Evolutionary conservation across 2,329 filamentous ascomycete genomes (phyloP).

Genomic region (Didymella keratinophila): DNA sequence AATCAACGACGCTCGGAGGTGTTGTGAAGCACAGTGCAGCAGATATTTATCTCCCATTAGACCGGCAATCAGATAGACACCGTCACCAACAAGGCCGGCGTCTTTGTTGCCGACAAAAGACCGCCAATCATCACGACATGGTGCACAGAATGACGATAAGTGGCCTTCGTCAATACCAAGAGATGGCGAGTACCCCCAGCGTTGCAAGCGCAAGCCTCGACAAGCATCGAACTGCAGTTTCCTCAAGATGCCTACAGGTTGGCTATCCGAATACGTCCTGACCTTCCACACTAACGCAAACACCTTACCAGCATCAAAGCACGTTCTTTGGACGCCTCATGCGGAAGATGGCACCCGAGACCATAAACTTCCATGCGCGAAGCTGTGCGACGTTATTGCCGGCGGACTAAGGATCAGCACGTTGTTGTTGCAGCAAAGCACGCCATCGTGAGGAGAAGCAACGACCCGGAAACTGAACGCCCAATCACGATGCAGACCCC

Average conservation of each 20-base stretch:
- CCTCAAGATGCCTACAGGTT: background rate
- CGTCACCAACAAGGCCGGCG: conserved; percentile 3
- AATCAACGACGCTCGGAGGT: background rate
- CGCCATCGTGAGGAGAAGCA: conserved; percentile 30
- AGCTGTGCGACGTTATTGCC: conserved; percentile 6
- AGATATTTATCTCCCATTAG: background rate
- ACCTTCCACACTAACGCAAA: background rate
- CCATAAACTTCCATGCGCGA: background rate
- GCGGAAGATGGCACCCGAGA: background rate
- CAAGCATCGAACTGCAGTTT: conserved; percentile 3
- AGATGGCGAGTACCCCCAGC: background rate
- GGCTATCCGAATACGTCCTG: background rate
- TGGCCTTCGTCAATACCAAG: conserved; percentile 3
- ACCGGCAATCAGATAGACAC: background rate
- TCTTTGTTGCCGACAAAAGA: background rate
- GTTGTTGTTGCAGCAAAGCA: conserved; percentile 25
- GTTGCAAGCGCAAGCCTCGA: conserved; percentile 9
- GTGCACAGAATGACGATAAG: conserved; percentile 23
- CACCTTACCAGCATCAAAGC: conserved; percentile 5
- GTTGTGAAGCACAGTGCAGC: background rate
- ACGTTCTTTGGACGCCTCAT: conserved; percentile 11
- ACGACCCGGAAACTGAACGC: conserved; percentile 7
- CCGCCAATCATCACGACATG: conserved; percentile 23
- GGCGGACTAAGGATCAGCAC: conserved; percentile 16
- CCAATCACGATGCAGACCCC: conserved; percentile 22